Evolutionary conservation across 306 rosid species (phyloP).

Genomic region (Acacia confusa): DNA sequence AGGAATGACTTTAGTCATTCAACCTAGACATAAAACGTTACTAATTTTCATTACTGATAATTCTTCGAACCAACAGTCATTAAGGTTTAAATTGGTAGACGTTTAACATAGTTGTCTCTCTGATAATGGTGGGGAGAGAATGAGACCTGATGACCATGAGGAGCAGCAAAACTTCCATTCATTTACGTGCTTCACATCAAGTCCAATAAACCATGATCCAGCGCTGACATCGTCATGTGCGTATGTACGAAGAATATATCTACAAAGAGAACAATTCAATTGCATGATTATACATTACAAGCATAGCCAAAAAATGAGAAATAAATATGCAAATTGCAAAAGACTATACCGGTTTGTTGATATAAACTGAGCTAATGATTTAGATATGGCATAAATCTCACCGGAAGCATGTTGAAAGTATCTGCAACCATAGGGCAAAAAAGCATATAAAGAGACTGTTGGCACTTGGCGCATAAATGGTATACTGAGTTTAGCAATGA

Average conservation of each 20-base stretch:
- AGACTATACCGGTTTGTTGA: conserved; percentile 58
- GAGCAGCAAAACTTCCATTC: conserved; percentile 69
- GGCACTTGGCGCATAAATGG: conserved; percentile 1
- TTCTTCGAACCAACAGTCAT: not conserved
- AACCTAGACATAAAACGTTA: not conserved
- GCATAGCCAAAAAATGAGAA: not conserved
- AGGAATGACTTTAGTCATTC: not conserved
- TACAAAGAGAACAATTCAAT: conserved; percentile 36
- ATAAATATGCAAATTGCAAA: not conserved
- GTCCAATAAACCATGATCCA: conserved; percentile 83
- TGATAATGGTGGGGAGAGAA: conserved; percentile 7
- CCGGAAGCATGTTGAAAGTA: conserved; percentile 72
- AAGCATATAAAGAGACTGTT: conserved; percentile 23
- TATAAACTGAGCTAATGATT: conserved; percentile 67
- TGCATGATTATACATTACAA: conserved; percentile 12
- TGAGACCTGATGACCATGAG: conserved; percentile 59
- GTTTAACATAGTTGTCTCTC: not conserved
- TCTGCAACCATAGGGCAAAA: conserved; percentile 36
- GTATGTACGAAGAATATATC: conserved; percentile 62
- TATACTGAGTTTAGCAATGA: not conserved
- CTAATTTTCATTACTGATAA: not conserved
- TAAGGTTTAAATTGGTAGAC: not conserved
- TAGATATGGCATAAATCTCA: conserved; percentile 59
- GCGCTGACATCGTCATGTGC: conserved; percentile 68
- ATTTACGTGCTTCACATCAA: conserved; percentile 57